Evolutionary conservation across 768 basidiomycete genomes (phyloP).

Genomic region (Leucocoprinus leucothites): DNA sequence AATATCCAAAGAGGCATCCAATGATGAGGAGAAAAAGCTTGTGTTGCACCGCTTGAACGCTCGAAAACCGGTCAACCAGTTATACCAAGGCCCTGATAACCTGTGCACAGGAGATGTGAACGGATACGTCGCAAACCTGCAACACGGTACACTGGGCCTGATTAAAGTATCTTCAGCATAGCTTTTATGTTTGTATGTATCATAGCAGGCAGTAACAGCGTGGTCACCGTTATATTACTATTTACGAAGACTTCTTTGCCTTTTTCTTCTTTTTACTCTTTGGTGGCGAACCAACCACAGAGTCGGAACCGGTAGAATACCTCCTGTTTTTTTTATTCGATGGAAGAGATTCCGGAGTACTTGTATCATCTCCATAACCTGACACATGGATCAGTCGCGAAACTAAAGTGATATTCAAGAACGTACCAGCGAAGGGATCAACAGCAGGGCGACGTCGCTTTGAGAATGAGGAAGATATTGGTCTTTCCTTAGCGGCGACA

Average conservation of each 20-base stretch:
- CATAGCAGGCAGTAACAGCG: not conserved
- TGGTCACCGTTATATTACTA: not conserved
- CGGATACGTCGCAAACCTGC: constrained; percentile 16
- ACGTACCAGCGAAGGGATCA: constrained; percentile 67
- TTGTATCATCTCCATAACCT: constrained; percentile 33
- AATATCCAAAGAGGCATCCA: constrained; percentile 14
- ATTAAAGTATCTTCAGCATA: constrained; percentile 8
- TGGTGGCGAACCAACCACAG: not conserved
- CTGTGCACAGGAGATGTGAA: constrained; percentile 14
- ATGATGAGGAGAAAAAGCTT: constrained; percentile 17
- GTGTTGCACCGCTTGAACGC: constrained; percentile 18
- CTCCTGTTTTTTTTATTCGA: not conserved
- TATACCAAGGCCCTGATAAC: constrained; percentile 16
- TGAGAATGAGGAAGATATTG: constrained; percentile 9
- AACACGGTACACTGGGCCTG: constrained; percentile 16
- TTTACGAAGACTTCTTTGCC: constrained; percentile 22
- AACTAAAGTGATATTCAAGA: not conserved
- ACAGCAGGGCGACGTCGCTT: constrained; percentile 52
- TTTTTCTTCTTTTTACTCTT: constrained; percentile 34
- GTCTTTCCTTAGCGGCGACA: constrained; percentile 3
- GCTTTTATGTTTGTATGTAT: not conserved
- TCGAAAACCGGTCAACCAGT: constrained; percentile 16
- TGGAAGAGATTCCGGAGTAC: not conserved
- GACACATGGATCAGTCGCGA: not conserved
- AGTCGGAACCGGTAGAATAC: not conserved